phyloP scores from a whole-genome alignment of 2,329 filamentous ascomycete species.

The Cercospora sesami region DNA sequence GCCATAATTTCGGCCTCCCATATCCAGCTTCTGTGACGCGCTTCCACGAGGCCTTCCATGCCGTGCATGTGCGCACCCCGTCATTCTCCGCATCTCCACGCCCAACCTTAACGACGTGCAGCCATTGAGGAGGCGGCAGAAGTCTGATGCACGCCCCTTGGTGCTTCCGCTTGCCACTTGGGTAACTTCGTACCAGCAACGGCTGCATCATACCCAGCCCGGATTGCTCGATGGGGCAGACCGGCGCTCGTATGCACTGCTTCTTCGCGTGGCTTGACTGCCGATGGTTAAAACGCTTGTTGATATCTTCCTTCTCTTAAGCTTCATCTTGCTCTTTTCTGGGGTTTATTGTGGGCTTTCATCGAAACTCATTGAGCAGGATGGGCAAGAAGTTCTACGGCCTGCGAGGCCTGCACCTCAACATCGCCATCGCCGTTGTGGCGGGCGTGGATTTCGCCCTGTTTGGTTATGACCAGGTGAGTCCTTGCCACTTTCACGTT shows the following conservation, averaged over 20 bases:
- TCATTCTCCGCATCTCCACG: constrained; percentile 13
- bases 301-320: constrained; percentile 9
- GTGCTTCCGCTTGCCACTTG: constrained; percentile 1
- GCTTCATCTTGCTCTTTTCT: not conserved
- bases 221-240: constrained; percentile 12
- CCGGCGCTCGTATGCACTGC: constrained; percentile 8
- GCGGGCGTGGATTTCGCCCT: constrained; percentile 45
- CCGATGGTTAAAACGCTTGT: constrained; percentile 7
- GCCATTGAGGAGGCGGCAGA: not conserved
- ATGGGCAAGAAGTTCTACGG: constrained; percentile 41
- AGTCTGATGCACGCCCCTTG: not conserved
- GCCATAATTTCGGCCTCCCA: constrained; percentile 6
- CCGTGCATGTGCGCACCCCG: not conserved
- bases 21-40: not conserved
- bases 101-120: constrained; percentile 3
- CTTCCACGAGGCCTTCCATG: not conserved
- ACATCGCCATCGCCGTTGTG: constrained; percentile 47
- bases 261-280: constrained; percentile 7
- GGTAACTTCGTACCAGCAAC: constrained; percentile 4
- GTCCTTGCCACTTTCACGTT: not conserved
- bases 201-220: constrained; percentile 10
- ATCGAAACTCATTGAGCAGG: not conserved
- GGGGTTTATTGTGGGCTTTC: not conserved
- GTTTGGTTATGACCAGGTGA: constrained; percentile 29
- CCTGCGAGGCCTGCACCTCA: constrained; percentile 44